Evolutionary conservation across 2,329 filamentous ascomycete genomes (phyloP), one percentile per base, ranked within the genome.

Genomic region (Colletotrichum higginsianum): DNA sequence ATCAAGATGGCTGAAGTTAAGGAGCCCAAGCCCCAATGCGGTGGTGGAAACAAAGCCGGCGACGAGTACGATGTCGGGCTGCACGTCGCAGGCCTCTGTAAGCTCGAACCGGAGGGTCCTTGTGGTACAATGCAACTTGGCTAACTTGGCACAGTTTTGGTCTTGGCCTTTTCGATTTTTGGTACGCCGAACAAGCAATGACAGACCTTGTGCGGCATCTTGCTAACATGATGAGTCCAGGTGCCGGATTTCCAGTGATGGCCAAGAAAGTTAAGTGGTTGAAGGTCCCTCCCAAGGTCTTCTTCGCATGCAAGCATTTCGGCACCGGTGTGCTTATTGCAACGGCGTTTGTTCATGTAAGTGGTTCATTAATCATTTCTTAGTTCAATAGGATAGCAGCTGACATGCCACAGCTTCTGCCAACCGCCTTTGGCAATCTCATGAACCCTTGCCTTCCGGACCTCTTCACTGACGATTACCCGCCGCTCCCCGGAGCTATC

Each of bases 301-400:
- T 91, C 79, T 91, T 91, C 77, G 86, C 88, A 66, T 90, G 88
- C 80, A 91, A 91, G 75, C 89, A 91, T 76, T 92, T 92, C 74
- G 90, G 92, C 78, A 94, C 92, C 0, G 92, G 92, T 72, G 92
- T 94, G 21, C 84, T 94, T 47, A 88, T 94, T 68, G 91, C 92
- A 35, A 94, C 92, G 2, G 92, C 92, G 3, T 94, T 94, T 75
- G 91, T 93, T 23, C 92, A 94, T 85, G 85, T 90, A 76, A 75
- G 85, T 80, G n/a, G 11, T n/a, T n/a, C 40, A 9, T 8, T 16
- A 13, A 18, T 11, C 0, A 21, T 30, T 1, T 21, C 0, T 2
- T 2, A 12, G 1, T 42, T 15, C 53, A 15, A 23, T 4, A 21
- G 35, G 21, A 21, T 21, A 1, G 21, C 26, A 35, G 35, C 57